Evolutionary conservation across 768 basidiomycete species (phyloP).

Genomic region (Phanerodontia chrysosporium): DNA sequence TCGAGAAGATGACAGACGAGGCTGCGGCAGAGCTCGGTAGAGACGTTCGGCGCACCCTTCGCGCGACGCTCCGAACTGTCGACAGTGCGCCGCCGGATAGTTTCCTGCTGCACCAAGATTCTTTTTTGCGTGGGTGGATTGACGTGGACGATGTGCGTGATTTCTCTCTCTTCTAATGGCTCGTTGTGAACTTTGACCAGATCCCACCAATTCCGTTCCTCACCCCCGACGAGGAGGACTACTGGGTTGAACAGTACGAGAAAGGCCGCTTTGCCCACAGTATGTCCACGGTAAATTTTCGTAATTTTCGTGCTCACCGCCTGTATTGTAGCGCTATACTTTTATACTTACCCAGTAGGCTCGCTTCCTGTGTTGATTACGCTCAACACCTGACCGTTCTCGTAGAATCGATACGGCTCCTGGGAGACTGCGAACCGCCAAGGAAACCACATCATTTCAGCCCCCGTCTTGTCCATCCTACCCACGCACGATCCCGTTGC

Average conservation of each 20-base stretch:
- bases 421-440: conserved; percentile 36
- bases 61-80: conserved; percentile 50
- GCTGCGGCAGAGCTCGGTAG: conserved; percentile 51
- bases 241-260: conserved; percentile 59
- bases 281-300: conserved; percentile 31
- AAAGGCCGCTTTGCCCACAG: conserved; percentile 58
- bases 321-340: conserved; percentile 48
- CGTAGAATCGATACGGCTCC: conserved; percentile 36
- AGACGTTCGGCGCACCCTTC: conserved; percentile 53
- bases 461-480: conserved; percentile 37
- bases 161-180: neutral
- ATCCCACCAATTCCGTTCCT: conserved; percentile 63
- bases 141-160: conserved; percentile 37
- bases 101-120: conserved; percentile 47
- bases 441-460: conserved; percentile 39
- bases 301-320: neutral
- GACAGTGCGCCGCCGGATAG: conserved; percentile 50
- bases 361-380: neutral
- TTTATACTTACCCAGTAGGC: conserved; percentile 54
- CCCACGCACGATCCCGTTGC: conserved; percentile 45
- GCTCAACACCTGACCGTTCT: neutral
- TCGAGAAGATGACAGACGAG: conserved; percentile 41
- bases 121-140: conserved; percentile 52
- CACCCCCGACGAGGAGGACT: conserved; percentile 58
- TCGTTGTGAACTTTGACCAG: conserved; percentile 27